Base-by-base conservation (phyloP, 768 basidiomycete species). In the Leucosporidium scottii region DNA sequence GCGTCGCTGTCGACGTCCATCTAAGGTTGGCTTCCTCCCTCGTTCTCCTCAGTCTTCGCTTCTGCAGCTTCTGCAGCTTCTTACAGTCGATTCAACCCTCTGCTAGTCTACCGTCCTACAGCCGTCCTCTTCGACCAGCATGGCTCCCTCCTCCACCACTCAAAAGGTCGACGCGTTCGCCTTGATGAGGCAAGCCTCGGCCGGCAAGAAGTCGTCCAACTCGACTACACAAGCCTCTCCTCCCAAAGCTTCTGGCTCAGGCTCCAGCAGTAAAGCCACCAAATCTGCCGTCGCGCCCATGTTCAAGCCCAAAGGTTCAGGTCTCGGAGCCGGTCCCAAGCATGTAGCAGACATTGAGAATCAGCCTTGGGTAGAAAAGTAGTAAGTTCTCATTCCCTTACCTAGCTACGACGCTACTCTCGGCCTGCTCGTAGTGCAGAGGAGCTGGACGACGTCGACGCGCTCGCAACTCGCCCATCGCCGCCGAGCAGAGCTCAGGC, bases 361-460 rank as follows among this genome's bases (percentile, higher is more conserved):
- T 30, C 67, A 92, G 76, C 92, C 96, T 69, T 99, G 96, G 96
- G 93, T 99, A 0, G 96, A 99, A 80, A 97, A 97, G 84, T 99
- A 98, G 93, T 93, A 51, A 59, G 85, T 79, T 15, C 7, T 47
- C 20, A n/a, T 21, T 53, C 9, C 51, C 2, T 21, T n/a, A 2
- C 4, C 62, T 25, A 4, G 55, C 12, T 18, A 6, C 34, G 27
- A 18, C 28, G 1, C 49, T n/a, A 15, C 8, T 21, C 23, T 20
- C 57, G 2, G 13, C 1, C 9, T 17, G 21, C 36, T 34, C 8
- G 21, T 31, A 15, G 31, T 25, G 17, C 34, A 34, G 34, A 34
- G 34, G 34, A 34, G 34, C 10, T 34, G 34, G 34, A 34, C 34
- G 5, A 34, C 4, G 20, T 25, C 15, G 36, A 44, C 21, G 36